Conservation (phyloP, 148 eudicot genomes). For the Tetragonia tetragonoides region DNA sequence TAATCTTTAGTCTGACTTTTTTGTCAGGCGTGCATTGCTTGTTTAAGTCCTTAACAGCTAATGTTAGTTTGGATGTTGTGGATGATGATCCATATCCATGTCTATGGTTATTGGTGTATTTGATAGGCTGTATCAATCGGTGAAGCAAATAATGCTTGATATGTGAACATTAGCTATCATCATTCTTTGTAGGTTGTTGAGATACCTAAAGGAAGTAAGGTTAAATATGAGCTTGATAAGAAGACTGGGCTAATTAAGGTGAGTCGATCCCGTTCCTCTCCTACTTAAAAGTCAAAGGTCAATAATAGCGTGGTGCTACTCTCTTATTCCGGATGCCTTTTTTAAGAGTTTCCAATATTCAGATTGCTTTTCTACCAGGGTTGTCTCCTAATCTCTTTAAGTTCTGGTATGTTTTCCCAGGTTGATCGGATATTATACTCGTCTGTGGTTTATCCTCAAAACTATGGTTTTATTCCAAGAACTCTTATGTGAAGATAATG, state of each 20-base stretch:
- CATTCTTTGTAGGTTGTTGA: slow-evolving; percentile 60
- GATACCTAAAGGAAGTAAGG: slow-evolving; percentile 87
- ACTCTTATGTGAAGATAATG: slow-evolving; percentile 81
- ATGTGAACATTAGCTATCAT: not conserved
- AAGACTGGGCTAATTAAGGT: slow-evolving; percentile 91
- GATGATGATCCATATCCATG: not conserved
- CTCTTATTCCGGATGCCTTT: not conserved
- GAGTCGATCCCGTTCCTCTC: slow-evolving; percentile 3
- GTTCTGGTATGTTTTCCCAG: slow-evolving; percentile 30
- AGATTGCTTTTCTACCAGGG: not conserved
- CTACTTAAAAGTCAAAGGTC: not conserved
- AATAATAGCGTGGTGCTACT: not conserved
- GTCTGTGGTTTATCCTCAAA: slow-evolving; percentile 94
- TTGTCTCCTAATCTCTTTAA: not conserved
- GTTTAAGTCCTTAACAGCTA: no score
- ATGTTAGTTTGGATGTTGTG: not conserved
- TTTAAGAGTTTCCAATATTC: not conserved
- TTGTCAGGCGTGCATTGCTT: not conserved
- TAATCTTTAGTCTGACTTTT: slow-evolving; percentile 6
- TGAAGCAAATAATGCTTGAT: not conserved
- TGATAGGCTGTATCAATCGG: not conserved
- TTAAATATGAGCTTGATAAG: slow-evolving; percentile 92
- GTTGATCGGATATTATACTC: slow-evolving; percentile 89
- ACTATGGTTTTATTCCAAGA: slow-evolving; percentile 89
- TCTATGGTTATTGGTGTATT: not conserved